These are phyloP conservation scores for Trypanosoma boissoni DNA, from an alignment of 208 protist genomes.

Conservation along the genomic window DNA sequence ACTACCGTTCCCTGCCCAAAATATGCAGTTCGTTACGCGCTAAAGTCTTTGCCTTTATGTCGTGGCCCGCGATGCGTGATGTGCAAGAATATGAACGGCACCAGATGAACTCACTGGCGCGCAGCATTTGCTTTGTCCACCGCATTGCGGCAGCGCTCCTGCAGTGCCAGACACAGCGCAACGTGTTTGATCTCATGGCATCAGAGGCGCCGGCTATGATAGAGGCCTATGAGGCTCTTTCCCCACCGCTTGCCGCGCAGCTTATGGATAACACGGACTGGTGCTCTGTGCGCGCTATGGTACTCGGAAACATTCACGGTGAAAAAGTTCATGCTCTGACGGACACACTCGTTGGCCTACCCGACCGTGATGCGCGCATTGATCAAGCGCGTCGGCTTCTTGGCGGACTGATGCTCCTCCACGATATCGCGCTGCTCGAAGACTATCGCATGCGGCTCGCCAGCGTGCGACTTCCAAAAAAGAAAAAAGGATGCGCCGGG, in stretches of 20 bases:
- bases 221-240: slow-evolving; percentile 23
- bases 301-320: slow-evolving; percentile 76
- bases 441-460: slow-evolving; percentile 26
- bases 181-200: slow-evolving; percentile 57
- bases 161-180: slow-evolving; percentile 77
- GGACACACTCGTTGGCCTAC: slow-evolving; percentile 47
- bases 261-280: slow-evolving; percentile 84
- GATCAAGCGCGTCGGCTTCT: slow-evolving; percentile 41
- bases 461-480: slow-evolving; percentile 31
- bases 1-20: slow-evolving; percentile 49
- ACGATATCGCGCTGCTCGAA: slow-evolving; percentile 61
- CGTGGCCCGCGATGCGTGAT: slow-evolving; percentile 80
- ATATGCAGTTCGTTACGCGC: slow-evolving; percentile 74
- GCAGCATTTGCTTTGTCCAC: slow-evolving; percentile 41
- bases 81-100: slow-evolving; percentile 61
- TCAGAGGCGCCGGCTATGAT: slow-evolving; percentile 31
- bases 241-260: background rate
- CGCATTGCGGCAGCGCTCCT: slow-evolving; percentile 40
- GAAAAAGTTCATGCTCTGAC: slow-evolving; percentile 48
- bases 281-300: slow-evolving; percentile 49
- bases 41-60: slow-evolving; percentile 81
- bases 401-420: slow-evolving; percentile 59
- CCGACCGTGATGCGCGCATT: slow-evolving; percentile 33
- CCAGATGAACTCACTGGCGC: slow-evolving; percentile 63
- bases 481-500: slow-evolving; percentile 34